Conservation (phyloP, 192 early-diverging fungal genomes). For the Mortierella claussenii region DNA sequence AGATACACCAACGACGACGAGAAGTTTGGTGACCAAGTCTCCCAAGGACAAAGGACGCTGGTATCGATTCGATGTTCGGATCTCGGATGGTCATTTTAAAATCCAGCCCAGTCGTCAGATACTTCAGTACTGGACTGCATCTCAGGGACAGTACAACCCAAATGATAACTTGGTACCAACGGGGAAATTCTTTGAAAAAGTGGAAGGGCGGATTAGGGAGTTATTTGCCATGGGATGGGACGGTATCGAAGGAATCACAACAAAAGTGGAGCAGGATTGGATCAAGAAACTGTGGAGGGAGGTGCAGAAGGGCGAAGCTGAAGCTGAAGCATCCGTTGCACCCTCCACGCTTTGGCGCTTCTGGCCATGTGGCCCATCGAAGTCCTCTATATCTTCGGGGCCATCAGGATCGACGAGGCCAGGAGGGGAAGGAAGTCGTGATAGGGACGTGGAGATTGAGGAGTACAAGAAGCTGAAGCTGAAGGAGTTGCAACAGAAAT, state of each 20-base stretch:
- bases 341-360: conserved; percentile 6
- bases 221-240: conserved; percentile 36
- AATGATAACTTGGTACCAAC: conserved; percentile 25
- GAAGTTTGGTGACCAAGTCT: not conserved
- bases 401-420: not conserved
- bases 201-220: conserved; percentile 11
- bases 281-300: conserved; percentile 21
- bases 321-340: not conserved
- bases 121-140: conserved; percentile 32
- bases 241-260: conserved; percentile 26
- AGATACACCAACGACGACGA: not conserved
- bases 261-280: conserved; percentile 27
- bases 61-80: conserved; percentile 33
- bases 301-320: conserved; percentile 32
- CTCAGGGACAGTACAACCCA: conserved; percentile 15
- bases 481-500: conserved; percentile 23
- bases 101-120: conserved; percentile 12
- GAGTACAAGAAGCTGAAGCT: conserved; percentile 22
- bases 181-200: conserved; percentile 12
- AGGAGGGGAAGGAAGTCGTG: too few species aligned
- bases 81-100: conserved; percentile 24
- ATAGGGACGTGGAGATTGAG: conserved; percentile 15
- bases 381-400: too few species aligned
- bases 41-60: conserved; percentile 29
- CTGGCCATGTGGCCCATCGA: not conserved